Evolutionary conservation across 2,329 filamentous ascomycete genomes (phyloP).

Genomic region (Arachnomyces sp.): DNA sequence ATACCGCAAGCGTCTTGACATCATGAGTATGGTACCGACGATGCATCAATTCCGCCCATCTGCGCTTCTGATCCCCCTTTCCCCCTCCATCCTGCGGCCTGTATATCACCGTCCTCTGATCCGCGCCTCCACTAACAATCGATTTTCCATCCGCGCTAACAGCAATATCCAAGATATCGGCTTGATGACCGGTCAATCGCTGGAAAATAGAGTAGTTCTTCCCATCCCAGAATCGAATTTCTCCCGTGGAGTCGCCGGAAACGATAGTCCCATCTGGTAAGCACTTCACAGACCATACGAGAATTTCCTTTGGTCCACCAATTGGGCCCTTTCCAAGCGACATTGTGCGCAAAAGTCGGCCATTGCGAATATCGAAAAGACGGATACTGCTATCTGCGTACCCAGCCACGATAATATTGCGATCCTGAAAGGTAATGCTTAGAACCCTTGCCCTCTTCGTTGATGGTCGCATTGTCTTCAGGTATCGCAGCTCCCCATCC

Average conservation of each 20-base stretch:
- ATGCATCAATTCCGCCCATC: conserved; percentile 82
- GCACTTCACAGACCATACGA: conserved; percentile 90
- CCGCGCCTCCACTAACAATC: conserved; percentile 86
- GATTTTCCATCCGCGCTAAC: conserved; percentile 69
- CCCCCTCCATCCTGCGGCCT: conserved; percentile 45
- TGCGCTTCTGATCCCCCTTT: conserved; percentile 46
- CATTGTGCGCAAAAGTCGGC: conserved; percentile 68
- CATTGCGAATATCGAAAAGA: conserved; percentile 75
- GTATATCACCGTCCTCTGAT: conserved; percentile 78
- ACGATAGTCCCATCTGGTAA: conserved; percentile 82
- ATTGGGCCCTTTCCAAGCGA: conserved; percentile 70
- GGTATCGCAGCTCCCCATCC: conserved; percentile 72
- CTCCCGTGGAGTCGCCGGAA: conserved; percentile 88
- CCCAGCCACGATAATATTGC: conserved; percentile 73
- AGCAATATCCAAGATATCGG: conserved; percentile 84
- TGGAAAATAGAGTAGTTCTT: conserved; percentile 85
- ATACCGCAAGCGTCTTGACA: conserved; percentile 87
- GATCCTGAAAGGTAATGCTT: conserved; percentile 82
- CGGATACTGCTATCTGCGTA: conserved; percentile 97
- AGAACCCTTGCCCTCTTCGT: conserved; percentile 83
- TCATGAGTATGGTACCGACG: conserved; percentile 85
- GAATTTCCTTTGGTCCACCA: conserved; percentile 72
- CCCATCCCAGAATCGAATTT: conserved; percentile 88
- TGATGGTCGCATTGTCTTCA: conserved; percentile 66
- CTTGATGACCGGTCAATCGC: conserved; percentile 75